phyloP scores from a whole-genome alignment of 2,329 filamentous ascomycete genomes.

The Diaporthe sp. region DNA sequence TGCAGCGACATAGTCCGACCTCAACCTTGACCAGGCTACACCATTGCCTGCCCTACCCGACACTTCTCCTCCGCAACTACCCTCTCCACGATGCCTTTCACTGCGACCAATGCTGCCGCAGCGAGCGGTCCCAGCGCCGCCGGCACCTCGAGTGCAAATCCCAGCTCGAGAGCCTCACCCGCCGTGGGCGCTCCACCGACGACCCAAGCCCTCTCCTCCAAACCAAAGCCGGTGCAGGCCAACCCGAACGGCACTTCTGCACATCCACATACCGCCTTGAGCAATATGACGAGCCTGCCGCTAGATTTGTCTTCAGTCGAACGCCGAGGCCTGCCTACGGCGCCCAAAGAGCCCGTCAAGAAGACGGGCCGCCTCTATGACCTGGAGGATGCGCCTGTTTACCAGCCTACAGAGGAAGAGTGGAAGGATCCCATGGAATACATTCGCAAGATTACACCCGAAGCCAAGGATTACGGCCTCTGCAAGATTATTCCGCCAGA shows the following conservation, averaged over 20 bases:
- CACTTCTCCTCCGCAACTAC: not conserved
- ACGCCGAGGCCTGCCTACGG: conserved; percentile 85
- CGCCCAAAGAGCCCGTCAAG: conserved; percentile 81
- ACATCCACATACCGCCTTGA: conserved; percentile 66
- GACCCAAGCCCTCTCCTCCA: conserved; percentile 54
- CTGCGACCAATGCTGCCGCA: conserved; percentile 55
- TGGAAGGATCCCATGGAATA: conserved; percentile 96
- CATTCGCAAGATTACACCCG: conserved; percentile 89
- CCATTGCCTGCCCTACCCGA: conserved; percentile 15
- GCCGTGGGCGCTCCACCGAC: conserved; percentile 52
- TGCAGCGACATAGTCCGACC: conserved; percentile 24
- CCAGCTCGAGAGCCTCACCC: conserved; percentile 67
- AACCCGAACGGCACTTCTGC: conserved; percentile 65
- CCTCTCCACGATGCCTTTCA: conserved; percentile 55
- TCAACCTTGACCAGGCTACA: conserved; percentile 32
- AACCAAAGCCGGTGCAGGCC: conserved; percentile 65
- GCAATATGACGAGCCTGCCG: conserved; percentile 70
- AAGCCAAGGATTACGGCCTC: conserved; percentile 89
- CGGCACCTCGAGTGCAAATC: conserved; percentile 59
- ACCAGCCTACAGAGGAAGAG: conserved; percentile 90
- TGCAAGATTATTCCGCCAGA: conserved; percentile 97
- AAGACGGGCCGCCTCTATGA: conserved; percentile 85
- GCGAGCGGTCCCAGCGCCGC: conserved; percentile 49
- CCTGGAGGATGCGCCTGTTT: conserved; percentile 91
- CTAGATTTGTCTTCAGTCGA: conserved; percentile 93